phyloP scores from a whole-genome alignment of 177 flowering plant species.

The Vitis hybrid region DNA sequence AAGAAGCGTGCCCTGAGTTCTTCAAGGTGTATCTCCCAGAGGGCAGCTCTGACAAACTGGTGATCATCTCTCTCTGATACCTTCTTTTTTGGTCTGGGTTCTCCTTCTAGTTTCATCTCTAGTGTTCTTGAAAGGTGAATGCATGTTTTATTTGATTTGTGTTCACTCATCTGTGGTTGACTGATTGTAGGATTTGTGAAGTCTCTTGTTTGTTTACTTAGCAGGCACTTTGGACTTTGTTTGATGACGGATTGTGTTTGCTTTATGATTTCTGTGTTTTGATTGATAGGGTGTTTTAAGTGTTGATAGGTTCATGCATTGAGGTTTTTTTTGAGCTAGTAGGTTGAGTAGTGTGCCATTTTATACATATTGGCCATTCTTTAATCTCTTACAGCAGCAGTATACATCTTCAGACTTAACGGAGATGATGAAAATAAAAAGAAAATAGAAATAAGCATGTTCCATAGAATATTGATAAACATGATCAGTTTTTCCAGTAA shows the following conservation, averaged over 20 bases:
- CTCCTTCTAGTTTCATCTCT: neutral
- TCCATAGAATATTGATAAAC: neutral
- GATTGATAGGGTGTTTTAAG: neutral
- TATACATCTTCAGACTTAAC: neutral
- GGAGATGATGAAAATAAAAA: neutral
- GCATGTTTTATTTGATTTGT: neutral
- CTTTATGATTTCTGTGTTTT: neutral
- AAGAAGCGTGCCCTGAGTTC: neutral
- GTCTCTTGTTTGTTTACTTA: too few relatives aligned
- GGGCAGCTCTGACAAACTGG: neutral
- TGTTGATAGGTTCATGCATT: neutral
- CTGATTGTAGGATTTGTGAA: neutral
- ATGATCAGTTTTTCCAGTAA: neutral
- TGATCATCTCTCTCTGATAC: neutral
- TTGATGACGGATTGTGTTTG: neutral
- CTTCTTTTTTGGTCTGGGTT: neutral
- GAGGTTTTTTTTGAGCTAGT: too few relatives aligned
- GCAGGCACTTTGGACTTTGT: too few relatives aligned
- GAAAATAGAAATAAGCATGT: neutral
- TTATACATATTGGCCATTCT: neutral
- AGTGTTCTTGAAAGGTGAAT: neutral
- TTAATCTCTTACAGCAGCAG: neutral
- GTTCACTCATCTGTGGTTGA: neutral
- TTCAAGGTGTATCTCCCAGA: neutral
- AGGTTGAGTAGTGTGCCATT: neutral